phyloP scores from a whole-genome alignment of 805 yeast species.

The Metschnikowia corniflorae region DNA sequence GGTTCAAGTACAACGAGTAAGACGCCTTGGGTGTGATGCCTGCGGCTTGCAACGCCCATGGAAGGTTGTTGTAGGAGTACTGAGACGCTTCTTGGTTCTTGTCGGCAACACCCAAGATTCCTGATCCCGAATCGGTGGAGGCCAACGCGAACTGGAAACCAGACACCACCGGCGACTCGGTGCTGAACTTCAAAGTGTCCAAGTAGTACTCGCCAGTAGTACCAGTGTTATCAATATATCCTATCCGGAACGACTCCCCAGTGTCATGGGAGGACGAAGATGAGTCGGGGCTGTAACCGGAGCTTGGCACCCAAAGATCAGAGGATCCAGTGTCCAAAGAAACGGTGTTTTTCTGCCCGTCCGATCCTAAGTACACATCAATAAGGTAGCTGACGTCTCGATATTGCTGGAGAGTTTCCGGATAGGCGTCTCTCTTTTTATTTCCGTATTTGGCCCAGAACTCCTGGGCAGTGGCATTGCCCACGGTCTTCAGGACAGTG shows the following conservation, averaged over 20 bases:
- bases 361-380: constrained; percentile 23
- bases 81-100: constrained; percentile 6
- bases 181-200: constrained; percentile 9
- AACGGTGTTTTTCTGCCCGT: constrained; percentile 26
- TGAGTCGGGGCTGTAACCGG: constrained; percentile 5
- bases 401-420: constrained; percentile 6
- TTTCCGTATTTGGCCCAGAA: constrained; percentile 4
- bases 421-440: constrained; percentile 6
- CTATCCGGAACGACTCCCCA: constrained; percentile 6
- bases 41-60: constrained; percentile 51
- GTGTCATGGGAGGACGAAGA: constrained; percentile 7
- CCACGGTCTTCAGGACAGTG: constrained; percentile 6
- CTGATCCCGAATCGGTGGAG: constrained; percentile 1
- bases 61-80: constrained; percentile 46
- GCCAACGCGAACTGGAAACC: constrained; percentile 14
- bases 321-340: constrained; percentile 42
- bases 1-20: constrained; percentile 61
- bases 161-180: constrained; percentile 2
- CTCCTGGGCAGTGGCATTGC: constrained; percentile 1
- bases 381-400: constrained; percentile 12
- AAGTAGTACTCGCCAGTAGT: constrained; percentile 9
- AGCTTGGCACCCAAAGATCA: constrained; percentile 34
- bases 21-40: constrained; percentile 54
- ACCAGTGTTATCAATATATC: constrained; percentile 7
- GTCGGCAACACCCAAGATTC: constrained; percentile 13